Evolutionary conservation across 371 early-diverging fungal genomes (phyloP), one percentile per base, ranked within the genome.

Genomic region (Mucor sp.): DNA sequence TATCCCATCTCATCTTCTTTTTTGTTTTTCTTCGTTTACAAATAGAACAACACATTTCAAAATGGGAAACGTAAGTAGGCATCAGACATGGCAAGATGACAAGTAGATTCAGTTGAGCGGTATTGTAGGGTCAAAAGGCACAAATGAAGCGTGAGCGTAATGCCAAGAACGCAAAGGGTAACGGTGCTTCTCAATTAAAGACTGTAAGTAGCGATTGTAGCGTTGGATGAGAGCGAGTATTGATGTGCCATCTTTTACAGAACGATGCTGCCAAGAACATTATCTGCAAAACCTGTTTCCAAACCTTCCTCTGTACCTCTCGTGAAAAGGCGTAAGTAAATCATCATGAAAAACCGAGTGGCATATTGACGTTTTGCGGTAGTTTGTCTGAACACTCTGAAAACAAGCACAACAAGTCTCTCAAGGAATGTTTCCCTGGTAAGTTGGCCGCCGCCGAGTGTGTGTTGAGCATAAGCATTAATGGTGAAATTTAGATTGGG

Each of bases 261-360:
- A 94, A 95, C 74, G 89, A 88, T 63, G 85, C 88, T 48, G 95
- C 94, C 55, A 93, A 90, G 80, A 93, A 77, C 71, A 88, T 93
- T 67, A 84, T 90, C 47, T 95, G 96, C 78, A 72, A 75, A 44
- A 78, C 86, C 9, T 95, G 96, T 83, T 78, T 87, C 47, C 90
- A 91, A 75, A 93, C 94, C 28, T 95, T 95, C 82, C 80, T 95
- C 63, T 88, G 90, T 81, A 95, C 94, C 17, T 85, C 88, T 70
- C 85, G 93, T 65, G 79, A 87, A 64, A 90, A 89, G 71, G 88
- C 87, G 85, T 87, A 87, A 82, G 85, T 80, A 27, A n/a, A 30
- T 57, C 8, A 17, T 33, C 6, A 25, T 14, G 25, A 32, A 8
- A 0, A 17, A 11, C 9, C 6, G 19, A 57, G 33, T 30, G 15